These are phyloP conservation scores for Hymenoscyphus linearis DNA, from an alignment of 2,329 filamentous ascomycete genomes.

Conservation along the genomic window DNA sequence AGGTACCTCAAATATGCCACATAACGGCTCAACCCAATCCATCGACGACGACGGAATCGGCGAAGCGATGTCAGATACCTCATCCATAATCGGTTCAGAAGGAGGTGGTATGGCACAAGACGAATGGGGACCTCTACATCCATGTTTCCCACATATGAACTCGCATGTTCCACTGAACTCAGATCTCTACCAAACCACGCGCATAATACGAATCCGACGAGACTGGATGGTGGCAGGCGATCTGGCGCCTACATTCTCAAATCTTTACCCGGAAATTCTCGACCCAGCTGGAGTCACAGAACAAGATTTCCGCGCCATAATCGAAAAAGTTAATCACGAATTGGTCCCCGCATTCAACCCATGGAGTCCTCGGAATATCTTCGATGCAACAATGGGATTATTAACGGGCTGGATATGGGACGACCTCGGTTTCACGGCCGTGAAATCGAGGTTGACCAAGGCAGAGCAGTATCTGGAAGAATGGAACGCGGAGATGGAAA, in stretches of 20 bases:
- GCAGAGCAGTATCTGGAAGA: conserved; percentile 79
- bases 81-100: conserved; percentile 28
- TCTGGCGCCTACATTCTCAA: conserved; percentile 86
- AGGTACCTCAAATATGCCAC: conserved; percentile 22
- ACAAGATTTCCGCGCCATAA: conserved; percentile 75
- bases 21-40: conserved; percentile 25
- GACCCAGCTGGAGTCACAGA: conserved; percentile 79
- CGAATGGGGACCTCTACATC: conserved; percentile 89
- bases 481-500: conserved; percentile 74
- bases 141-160: conserved; percentile 90
- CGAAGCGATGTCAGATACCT: conserved; percentile 30
- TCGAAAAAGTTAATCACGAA: conserved; percentile 76
- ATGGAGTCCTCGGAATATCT: conserved; percentile 66
- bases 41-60: conserved; percentile 27
- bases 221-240: conserved; percentile 92
- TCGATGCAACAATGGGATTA: conserved; percentile 75
- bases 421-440: conserved; percentile 70
- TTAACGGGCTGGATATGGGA: conserved; percentile 95
- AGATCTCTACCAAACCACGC: conserved; percentile 67
- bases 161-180: conserved; percentile 80
- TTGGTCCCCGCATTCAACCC: conserved; percentile 76
- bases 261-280: conserved; percentile 92
- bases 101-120: conserved; percentile 49
- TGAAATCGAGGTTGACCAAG: conserved; percentile 64
- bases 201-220: conserved; percentile 83